phyloP scores from a whole-genome alignment of 2,329 filamentous ascomycete genomes.

The Trichoderma citrinoviride region DNA sequence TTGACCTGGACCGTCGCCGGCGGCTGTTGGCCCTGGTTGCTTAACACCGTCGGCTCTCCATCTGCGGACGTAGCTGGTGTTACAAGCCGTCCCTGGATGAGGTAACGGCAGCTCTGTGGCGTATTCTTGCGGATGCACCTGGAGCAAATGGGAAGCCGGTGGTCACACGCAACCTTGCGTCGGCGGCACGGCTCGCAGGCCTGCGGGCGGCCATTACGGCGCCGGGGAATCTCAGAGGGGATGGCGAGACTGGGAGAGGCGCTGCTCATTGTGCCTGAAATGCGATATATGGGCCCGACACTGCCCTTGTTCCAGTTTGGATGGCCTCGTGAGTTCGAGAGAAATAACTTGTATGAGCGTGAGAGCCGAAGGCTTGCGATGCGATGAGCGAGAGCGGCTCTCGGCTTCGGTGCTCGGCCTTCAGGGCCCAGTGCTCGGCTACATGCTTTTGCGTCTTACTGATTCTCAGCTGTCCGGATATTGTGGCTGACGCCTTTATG shows the following conservation, averaged over 20 bases:
- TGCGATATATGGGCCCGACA: background rate
- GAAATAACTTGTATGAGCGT: background rate
- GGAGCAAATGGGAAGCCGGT: slow-evolving; percentile 20
- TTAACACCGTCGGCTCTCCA: background rate
- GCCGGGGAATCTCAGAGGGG: slow-evolving; percentile 4
- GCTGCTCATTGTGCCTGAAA: background rate
- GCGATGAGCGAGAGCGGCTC: background rate
- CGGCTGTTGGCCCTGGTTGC: no score
- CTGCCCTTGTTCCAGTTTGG: background rate
- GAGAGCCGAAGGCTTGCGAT: slow-evolving; percentile 1
- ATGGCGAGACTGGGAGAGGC: background rate
- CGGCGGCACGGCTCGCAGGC: slow-evolving; percentile 19
- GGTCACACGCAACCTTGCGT: slow-evolving; percentile 20
- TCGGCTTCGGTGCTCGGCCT: slow-evolving; percentile 13
- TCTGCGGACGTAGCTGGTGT: background rate
- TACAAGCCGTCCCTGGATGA: slow-evolving; percentile 14
- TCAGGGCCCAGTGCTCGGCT: background rate
- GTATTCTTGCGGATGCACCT: slow-evolving; percentile 10
- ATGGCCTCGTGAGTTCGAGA: background rate
- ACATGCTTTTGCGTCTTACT: background rate
- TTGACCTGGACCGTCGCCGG: no score
- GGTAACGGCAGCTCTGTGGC: slow-evolving; percentile 11
- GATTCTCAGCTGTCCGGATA: no score
- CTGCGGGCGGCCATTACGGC: slow-evolving; percentile 17
- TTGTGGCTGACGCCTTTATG: background rate